Evolutionary conservation across 2,329 filamentous ascomycete genomes (phyloP), one percentile per base, ranked within the genome.

Genomic region (Aureobasidium sp.): DNA sequence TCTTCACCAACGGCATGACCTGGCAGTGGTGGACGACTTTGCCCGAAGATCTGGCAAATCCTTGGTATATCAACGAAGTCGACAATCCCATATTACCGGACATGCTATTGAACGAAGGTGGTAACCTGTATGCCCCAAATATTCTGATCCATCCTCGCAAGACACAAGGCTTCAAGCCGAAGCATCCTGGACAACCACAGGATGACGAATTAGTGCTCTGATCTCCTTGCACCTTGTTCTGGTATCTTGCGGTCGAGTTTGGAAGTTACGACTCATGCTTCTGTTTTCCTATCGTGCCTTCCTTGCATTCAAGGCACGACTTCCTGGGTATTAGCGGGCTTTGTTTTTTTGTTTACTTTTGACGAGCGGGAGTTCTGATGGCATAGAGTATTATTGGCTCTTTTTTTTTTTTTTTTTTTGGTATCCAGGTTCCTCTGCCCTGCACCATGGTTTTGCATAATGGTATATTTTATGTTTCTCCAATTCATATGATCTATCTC

Each of bases 91-190:
- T 61, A 33, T 27, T 74, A 64, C 72, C 78, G 38, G 74, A 71
- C 55, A 60, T 77, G 33, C 66, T 80, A 48, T 64, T 70, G n/a
- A 69, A 69, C 15, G 58, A 72, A 36, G 72, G 75, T n/a, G 77
- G 74, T 6, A 63, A 73, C 64, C 65, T 79, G 3, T 80, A 75
- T 50, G 69, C 71, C 53, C 79, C 79, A 13, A 78, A 78, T 54
- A 71, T 80, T 43, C 68, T 77, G 20, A 68, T 80, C 70, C 79
- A 81, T 71, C 79, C 79, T 23, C 72, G 78, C 63, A 81, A 81
- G 72, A 72, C 67, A 7, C 70, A 71, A 8, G 50, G 60, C n/a
- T 20, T 55, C n/a, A 64, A 64, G 47, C 36, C 59, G 1, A 62
- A 62, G 27, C 59, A 62, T 25, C 25, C 42, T 47, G 48, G 31